phyloP scores from a whole-genome alignment of 129 eudicot species.

The Tagetes patula region DNA sequence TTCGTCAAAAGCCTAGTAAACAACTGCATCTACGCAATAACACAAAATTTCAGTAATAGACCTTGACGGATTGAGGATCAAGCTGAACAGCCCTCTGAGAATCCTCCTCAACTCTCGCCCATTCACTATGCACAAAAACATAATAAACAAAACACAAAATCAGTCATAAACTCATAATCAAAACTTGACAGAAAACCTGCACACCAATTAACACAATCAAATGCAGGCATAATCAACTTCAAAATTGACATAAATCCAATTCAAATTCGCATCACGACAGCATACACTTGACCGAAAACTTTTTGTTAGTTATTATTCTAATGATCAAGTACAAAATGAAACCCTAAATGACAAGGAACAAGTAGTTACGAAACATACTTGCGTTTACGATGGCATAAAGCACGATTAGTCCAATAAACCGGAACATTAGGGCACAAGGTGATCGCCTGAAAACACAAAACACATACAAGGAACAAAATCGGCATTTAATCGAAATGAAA shows the following conservation, averaged over 20 bases:
- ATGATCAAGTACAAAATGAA: background rate
- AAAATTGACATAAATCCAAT: conserved; percentile 8
- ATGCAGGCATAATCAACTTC: conserved; percentile 10
- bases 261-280: background rate
- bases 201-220: background rate
- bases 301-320: background rate
- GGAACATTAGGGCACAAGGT: conserved; percentile 86
- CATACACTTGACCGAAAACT: background rate
- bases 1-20: background rate
- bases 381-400: conserved; percentile 74
- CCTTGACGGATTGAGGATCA: conserved; percentile 37
- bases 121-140: conserved; percentile 27
- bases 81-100: conserved; percentile 32
- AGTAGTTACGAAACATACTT: conserved; percentile 39
- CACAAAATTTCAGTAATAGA: background rate
- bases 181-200: background rate
- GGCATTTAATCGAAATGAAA: conserved; percentile 28
- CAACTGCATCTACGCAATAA: background rate
- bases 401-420: conserved; percentile 89
- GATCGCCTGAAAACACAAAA: conserved; percentile 54
- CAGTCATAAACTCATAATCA: background rate
- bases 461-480: background rate
- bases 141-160: background rate
- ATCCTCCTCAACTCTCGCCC: conserved; percentile 35
- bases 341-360: background rate